Conservation (phyloP, 352 stramenopile genomes). For the Halophytophthora polymorphica region DNA sequence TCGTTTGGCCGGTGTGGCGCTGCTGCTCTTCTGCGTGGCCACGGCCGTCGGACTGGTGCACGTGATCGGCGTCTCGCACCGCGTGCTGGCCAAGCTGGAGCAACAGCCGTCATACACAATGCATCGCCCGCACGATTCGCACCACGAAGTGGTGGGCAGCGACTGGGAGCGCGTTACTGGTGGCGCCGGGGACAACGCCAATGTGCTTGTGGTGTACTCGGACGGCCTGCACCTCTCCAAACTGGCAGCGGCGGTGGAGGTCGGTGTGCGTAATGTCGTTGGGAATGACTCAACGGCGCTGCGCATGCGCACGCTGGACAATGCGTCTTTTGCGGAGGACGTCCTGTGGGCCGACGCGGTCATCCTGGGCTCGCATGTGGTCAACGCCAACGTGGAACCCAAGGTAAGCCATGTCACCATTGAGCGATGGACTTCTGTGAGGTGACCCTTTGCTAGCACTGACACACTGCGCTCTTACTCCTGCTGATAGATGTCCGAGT, state of each 20-base stretch:
- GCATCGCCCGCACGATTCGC: slow-evolving; percentile 20
- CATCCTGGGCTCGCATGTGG: slow-evolving; percentile 79
- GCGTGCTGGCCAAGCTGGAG: slow-evolving; percentile 40
- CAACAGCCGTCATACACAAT: slow-evolving; percentile 11
- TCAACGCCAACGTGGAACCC: slow-evolving; percentile 88
- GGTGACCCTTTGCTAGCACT: not conserved
- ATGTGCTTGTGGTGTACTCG: slow-evolving; percentile 72
- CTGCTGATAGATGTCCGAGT: slow-evolving; percentile 65
- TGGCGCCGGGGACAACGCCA: slow-evolving; percentile 11
- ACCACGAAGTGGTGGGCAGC: slow-evolving; percentile 9
- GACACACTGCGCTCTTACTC: not conserved
- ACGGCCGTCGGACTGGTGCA: slow-evolving; percentile 34
- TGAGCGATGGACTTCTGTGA: not conserved
- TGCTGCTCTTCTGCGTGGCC: slow-evolving; percentile 38
- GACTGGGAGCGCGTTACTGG: slow-evolving; percentile 11
- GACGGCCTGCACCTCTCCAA: slow-evolving; percentile 69
- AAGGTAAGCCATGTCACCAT: slow-evolving; percentile 33
- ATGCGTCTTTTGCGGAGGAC: slow-evolving; percentile 73
- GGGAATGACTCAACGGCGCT: slow-evolving; percentile 29
- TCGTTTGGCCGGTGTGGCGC: slow-evolving; percentile 12
- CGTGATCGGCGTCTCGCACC: slow-evolving; percentile 31
- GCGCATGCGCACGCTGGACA: slow-evolving; percentile 53
- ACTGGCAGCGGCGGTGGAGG: slow-evolving; percentile 63
- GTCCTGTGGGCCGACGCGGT: slow-evolving; percentile 83
- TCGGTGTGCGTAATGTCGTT: slow-evolving; percentile 36